Evolutionary conservation across 345 rosid genomes (phyloP).

Genomic region (Euphorbia peplus): DNA sequence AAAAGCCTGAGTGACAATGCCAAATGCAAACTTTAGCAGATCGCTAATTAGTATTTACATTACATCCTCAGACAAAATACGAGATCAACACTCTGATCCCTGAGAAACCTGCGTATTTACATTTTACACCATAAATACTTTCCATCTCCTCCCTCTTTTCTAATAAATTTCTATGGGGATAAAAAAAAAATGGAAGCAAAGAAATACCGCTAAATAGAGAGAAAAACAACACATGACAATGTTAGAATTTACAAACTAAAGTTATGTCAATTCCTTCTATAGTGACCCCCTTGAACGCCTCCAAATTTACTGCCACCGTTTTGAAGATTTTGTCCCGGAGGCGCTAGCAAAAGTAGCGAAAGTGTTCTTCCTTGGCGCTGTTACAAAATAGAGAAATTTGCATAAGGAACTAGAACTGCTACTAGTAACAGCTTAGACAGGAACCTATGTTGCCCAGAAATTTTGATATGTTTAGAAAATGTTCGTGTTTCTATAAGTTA

Average conservation of each 20-base stretch:
- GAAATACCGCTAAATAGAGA: not conserved
- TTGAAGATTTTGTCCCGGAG: slow-evolving; percentile 33
- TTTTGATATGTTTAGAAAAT: too few species aligned
- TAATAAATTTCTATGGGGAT: slow-evolving; percentile 9
- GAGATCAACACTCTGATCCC: slow-evolving; percentile 5
- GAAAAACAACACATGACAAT: not conserved
- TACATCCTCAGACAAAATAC: not conserved
- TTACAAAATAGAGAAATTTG: not conserved
- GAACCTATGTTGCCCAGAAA: not conserved
- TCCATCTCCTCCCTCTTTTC: not conserved
- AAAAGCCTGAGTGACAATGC: too few species aligned
- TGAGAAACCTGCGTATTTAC: not conserved
- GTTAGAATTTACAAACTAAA: slow-evolving; percentile 21
- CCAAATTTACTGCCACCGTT: slow-evolving; percentile 29
- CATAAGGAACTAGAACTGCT: not conserved
- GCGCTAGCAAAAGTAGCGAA: slow-evolving; percentile 23
- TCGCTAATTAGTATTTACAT: not conserved
- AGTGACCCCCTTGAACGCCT: not conserved
- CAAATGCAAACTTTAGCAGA: not conserved
- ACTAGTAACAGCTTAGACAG: not conserved
- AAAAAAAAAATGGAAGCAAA: slow-evolving; percentile 15
- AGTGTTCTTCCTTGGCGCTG: slow-evolving; percentile 40
- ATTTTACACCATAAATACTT: slow-evolving; percentile 5
- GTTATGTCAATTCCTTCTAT: slow-evolving; percentile 2
- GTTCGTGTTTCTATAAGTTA: too few species aligned